Evolutionary conservation across 164 flowering plant genomes (phyloP).

Genomic region (Sedum album): DNA sequence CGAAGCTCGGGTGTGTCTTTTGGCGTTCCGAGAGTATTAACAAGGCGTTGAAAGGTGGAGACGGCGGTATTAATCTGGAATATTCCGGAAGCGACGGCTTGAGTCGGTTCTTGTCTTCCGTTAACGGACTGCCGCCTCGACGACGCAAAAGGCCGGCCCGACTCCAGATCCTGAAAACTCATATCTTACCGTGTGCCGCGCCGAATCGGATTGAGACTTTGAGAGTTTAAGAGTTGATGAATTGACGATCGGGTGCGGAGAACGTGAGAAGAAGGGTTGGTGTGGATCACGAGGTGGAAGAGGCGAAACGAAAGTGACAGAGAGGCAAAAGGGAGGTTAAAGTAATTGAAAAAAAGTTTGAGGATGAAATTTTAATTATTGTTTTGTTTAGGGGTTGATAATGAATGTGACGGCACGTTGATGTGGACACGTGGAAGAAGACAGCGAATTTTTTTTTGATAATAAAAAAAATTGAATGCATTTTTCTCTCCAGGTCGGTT

Average conservation of each 20-base stretch:
- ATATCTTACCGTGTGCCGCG: too few relatives aligned
- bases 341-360: neutral
- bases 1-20: slow-evolving; percentile 53
- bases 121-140: slow-evolving; percentile 26
- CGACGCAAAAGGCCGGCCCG: slow-evolving; percentile 25
- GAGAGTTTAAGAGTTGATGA: too few relatives aligned
- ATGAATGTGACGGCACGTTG: slow-evolving; percentile 9
- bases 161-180: slow-evolving; percentile 51
- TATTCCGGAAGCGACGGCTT: too few relatives aligned
- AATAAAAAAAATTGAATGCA: too few relatives aligned
- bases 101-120: slow-evolving; percentile 36
- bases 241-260: too few relatives aligned
- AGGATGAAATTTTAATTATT: neutral
- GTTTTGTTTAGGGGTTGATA: neutral
- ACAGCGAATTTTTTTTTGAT: too few relatives aligned
- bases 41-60: slow-evolving; percentile 51
- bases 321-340: neutral
- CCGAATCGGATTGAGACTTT: too few relatives aligned
- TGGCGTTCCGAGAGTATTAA: slow-evolving; percentile 53
- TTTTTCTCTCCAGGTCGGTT: too few relatives aligned
- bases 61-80: too few relatives aligned
- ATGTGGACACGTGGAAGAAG: neutral
- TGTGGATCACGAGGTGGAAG: neutral
- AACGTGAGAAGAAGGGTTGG: slow-evolving; percentile 7
- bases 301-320: slow-evolving; percentile 3